Percentiles rank a stretch among this genome's conserved stretches.
Conservation (phyloP, 2,329 filamentous ascomycete species). For the Alternaria gansuensis region DNA sequence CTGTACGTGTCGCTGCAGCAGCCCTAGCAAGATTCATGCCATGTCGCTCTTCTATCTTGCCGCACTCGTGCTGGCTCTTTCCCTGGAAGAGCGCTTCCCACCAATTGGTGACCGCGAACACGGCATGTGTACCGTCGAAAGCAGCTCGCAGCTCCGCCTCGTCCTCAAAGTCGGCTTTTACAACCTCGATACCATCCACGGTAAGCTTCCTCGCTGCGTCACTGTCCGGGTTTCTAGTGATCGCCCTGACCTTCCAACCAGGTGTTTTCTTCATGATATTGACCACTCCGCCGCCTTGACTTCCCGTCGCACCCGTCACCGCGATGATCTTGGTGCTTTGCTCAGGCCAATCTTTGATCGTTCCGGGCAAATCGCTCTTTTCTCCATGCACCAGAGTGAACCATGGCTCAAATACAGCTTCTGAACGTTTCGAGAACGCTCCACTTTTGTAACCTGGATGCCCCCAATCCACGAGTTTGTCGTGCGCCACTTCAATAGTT, state of each 20-base stretch:
- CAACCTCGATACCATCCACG: slow-evolving; percentile 32
- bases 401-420: slow-evolving; percentile 60
- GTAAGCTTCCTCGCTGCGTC: slow-evolving; percentile 35
- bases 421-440: slow-evolving; percentile 52
- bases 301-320: slow-evolving; percentile 43
- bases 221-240: slow-evolving; percentile 33
- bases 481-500: slow-evolving; percentile 56
- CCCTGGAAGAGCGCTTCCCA: slow-evolving; percentile 51
- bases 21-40: slow-evolving; percentile 57
- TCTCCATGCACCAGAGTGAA: slow-evolving; percentile 58
- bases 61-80: slow-evolving; percentile 42
- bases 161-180: slow-evolving; percentile 35
- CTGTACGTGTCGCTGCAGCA: slow-evolving; percentile 48
- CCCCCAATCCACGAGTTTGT: slow-evolving; percentile 51
- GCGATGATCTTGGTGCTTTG: slow-evolving; percentile 34
- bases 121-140: slow-evolving; percentile 35
- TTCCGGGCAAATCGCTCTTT: slow-evolving; percentile 53
- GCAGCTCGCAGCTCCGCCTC: slow-evolving; percentile 29
- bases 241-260: slow-evolving; percentile 37
- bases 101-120: slow-evolving; percentile 57
- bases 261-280: slow-evolving; percentile 37
- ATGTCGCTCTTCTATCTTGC: slow-evolving; percentile 52
- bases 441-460: slow-evolving; percentile 55
- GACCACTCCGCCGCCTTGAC: slow-evolving; percentile 39
- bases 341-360: slow-evolving; percentile 40